Conservation (phyloP, 371 early-diverging fungal genomes). For the Mucor circinelloides region DNA sequence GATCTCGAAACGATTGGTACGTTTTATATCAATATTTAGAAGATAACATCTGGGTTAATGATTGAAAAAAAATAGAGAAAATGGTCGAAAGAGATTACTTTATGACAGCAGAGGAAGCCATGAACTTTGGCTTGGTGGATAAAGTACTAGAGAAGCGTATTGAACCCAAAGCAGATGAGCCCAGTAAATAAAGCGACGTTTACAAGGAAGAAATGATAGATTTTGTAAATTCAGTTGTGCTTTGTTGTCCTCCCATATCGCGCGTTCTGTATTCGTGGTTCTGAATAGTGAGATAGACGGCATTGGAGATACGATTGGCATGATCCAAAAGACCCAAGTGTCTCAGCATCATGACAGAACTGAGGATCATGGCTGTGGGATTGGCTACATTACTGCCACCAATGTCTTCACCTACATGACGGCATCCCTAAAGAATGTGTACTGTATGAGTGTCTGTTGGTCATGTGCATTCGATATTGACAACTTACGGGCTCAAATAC, state of each 20-base stretch:
- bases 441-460: neutral
- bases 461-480: no score
- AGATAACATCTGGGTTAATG: neutral
- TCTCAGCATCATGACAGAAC: constrained; percentile 95
- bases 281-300: constrained; percentile 39
- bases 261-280: constrained; percentile 27
- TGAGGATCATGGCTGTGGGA: constrained; percentile 94
- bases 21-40: neutral
- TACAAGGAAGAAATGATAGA: constrained; percentile 73
- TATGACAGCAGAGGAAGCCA: constrained; percentile 92
- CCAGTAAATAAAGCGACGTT: constrained; percentile 14
- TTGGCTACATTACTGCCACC: constrained; percentile 89
- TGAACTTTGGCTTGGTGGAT: constrained; percentile 93
- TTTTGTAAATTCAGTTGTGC: constrained; percentile 91
- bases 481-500: constrained; percentile 85
- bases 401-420: constrained; percentile 94
- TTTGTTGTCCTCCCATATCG: constrained; percentile 52
- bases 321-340: constrained; percentile 84
- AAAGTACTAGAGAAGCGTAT: constrained; percentile 70
- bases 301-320: constrained; percentile 87
- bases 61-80: constrained; percentile 48
- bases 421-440: constrained; percentile 66
- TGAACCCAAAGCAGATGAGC: constrained; percentile 39
- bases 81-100: constrained; percentile 95
- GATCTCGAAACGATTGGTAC: constrained; percentile 83